phyloP scores from a whole-genome alignment of 2,329 filamentous ascomycete genomes.

The Eurotiales sp. region DNA sequence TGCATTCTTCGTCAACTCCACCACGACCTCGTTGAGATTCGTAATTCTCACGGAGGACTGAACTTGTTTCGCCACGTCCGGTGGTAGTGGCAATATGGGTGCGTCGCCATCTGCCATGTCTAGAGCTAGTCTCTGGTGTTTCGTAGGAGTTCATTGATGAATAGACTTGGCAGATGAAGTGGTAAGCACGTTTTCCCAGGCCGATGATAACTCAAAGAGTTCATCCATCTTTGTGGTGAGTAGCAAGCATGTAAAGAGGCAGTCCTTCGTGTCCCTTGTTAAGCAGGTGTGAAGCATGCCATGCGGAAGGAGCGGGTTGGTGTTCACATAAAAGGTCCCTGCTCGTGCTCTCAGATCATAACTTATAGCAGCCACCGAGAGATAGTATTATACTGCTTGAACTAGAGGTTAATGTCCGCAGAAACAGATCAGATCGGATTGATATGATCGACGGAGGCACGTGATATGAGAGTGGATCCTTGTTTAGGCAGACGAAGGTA shows the following conservation, averaged over 20 bases:
- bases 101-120: conserved; percentile 22
- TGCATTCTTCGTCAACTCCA: conserved; percentile 75
- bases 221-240: not conserved
- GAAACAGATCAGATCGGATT: not conserved
- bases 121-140: not conserved
- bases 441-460: not conserved
- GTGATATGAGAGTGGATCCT: not conserved
- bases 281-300: not conserved
- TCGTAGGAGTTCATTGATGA: not conserved
- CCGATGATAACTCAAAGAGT: not conserved
- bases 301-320: not conserved
- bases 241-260: not conserved
- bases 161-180: not conserved
- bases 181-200: not conserved
- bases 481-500: not conserved
- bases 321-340: not conserved
- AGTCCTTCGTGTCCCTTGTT: not conserved
- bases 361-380: not conserved
- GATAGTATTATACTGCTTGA: not conserved
- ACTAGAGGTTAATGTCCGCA: not conserved
- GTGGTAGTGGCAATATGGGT: conserved; percentile 65
- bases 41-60: conserved; percentile 79
- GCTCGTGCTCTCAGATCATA: not conserved
- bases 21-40: conserved; percentile 66
- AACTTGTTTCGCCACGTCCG: conserved; percentile 71